Evolutionary conservation across 345 rosid genomes (phyloP).

Genomic region (Lumnitzera racemosa): DNA sequence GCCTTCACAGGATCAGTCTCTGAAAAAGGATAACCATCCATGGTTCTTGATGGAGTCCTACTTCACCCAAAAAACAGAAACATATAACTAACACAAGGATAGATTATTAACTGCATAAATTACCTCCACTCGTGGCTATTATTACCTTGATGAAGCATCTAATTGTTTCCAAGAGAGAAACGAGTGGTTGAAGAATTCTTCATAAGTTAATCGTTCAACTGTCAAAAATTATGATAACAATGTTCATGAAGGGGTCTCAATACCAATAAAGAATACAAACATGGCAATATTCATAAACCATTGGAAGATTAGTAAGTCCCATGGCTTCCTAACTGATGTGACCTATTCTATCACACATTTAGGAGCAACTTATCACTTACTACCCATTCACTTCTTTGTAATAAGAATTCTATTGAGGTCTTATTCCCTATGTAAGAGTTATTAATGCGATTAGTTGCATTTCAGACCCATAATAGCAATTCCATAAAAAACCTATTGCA

Average conservation of each 20-base stretch:
- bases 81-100: slow-evolving; percentile 12
- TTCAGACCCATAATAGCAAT: too few relatives aligned
- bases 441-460: too few relatives aligned
- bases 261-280: too few relatives aligned
- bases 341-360: too few relatives aligned
- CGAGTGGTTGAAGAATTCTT: slow-evolving; percentile 92
- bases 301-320: too few relatives aligned
- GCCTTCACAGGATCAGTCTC: slow-evolving; percentile 38
- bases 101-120: background rate
- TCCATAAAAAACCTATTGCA: too few relatives aligned
- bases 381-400: too few relatives aligned
- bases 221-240: slow-evolving; percentile 18
- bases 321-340: too few relatives aligned
- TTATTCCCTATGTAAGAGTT: too few relatives aligned
- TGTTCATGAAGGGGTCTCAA: background rate
- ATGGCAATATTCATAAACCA: too few relatives aligned
- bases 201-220: slow-evolving; percentile 95
- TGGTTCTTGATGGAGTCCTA: slow-evolving; percentile 29
- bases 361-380: too few relatives aligned
- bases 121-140: background rate
- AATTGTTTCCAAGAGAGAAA: slow-evolving; percentile 48
- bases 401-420: too few relatives aligned
- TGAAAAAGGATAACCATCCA: slow-evolving; percentile 39
- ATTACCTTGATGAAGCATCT: slow-evolving; percentile 54
- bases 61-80: slow-evolving; percentile 30